phyloP scores from a whole-genome alignment of 306 rosid species.

The Prunus fruticosa region DNA sequence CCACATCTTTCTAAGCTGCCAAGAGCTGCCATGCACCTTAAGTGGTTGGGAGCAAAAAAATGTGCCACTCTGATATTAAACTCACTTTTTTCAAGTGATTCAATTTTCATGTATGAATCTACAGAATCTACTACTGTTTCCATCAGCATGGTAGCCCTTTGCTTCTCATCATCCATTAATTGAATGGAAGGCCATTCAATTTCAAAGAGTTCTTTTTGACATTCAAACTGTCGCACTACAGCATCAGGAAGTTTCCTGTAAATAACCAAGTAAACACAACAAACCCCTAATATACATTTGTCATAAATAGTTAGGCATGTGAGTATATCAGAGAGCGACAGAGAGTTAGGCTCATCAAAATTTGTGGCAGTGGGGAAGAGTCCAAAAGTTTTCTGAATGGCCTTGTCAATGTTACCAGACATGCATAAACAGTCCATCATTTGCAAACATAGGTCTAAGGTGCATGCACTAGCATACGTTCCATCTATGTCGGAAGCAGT shows the following conservation, averaged over 20 bases:
- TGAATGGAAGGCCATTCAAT: constrained; percentile 69
- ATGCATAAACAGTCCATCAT: constrained; percentile 80
- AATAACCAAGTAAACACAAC: constrained; percentile 85
- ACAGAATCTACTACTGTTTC: constrained; percentile 59
- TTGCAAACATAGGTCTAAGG: constrained; percentile 87
- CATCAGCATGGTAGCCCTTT: constrained; percentile 57
- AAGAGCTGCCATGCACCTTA: constrained; percentile 74
- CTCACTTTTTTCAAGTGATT: constrained; percentile 45
- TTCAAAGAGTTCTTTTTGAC: constrained; percentile 72
- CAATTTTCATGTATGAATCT: constrained; percentile 43
- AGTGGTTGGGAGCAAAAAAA: constrained; percentile 71
- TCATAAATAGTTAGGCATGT: constrained; percentile 79
- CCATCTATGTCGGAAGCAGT: constrained; percentile 44
- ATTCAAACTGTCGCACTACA: constrained; percentile 70
- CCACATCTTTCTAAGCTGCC: constrained; percentile 46
- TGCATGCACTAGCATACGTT: constrained; percentile 61
- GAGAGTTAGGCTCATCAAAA: constrained; percentile 50
- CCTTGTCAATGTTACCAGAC: constrained; percentile 82
- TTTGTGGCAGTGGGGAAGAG: constrained; percentile 32
- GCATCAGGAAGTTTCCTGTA: constrained; percentile 89
- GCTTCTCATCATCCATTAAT: constrained; percentile 58
- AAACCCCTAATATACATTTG: constrained; percentile 91
- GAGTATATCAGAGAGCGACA: constrained; percentile 55
- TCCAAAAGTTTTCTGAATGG: constrained; percentile 59
- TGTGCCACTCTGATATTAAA: constrained; percentile 52